Evolutionary conservation across 176 grass and related monocot species (phyloP).

Genomic region (Typha latifolia): DNA sequence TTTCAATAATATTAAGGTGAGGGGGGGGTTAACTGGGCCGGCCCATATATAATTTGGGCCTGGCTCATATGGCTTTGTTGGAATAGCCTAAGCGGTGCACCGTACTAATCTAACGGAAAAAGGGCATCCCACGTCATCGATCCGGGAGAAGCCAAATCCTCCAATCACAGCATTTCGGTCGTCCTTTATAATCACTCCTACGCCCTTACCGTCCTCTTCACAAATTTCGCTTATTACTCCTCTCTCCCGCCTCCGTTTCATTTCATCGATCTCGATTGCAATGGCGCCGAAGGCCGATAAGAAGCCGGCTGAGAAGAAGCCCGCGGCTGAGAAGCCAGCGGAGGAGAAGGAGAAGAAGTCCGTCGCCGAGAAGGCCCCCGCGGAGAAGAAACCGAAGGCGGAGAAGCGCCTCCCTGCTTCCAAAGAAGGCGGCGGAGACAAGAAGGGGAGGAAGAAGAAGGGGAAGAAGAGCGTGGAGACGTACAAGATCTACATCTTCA

Average conservation of each 20-base stretch:
- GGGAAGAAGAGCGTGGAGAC: slow-evolving; percentile 24
- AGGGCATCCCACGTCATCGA: neutral
- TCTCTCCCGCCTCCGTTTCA: too few relatives aligned
- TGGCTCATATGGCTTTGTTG: neutral
- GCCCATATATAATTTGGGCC: neutral
- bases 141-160: neutral
- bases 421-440: neutral
- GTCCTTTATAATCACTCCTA: too few relatives aligned
- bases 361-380: neutral
- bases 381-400: slow-evolving; percentile 21
- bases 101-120: neutral
- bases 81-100: neutral
- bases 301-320: slow-evolving; percentile 13
- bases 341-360: slow-evolving; percentile 24
- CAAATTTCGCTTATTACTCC: neutral
- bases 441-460: slow-evolving; percentile 27
- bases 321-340: slow-evolving; percentile 3
- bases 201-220: neutral
- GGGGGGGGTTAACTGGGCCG: too few relatives aligned
- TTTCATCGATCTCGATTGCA: neutral
- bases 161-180: neutral
- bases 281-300: slow-evolving; percentile 5
- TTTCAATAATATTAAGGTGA: too few relatives aligned
- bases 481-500: slow-evolving; percentile 28
- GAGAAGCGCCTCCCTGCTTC: slow-evolving; percentile 9